Evolutionary conservation across 495 filamentous ascomycete genomes (phyloP).

Genomic region (Diplogelasinospora grovesii): DNA sequence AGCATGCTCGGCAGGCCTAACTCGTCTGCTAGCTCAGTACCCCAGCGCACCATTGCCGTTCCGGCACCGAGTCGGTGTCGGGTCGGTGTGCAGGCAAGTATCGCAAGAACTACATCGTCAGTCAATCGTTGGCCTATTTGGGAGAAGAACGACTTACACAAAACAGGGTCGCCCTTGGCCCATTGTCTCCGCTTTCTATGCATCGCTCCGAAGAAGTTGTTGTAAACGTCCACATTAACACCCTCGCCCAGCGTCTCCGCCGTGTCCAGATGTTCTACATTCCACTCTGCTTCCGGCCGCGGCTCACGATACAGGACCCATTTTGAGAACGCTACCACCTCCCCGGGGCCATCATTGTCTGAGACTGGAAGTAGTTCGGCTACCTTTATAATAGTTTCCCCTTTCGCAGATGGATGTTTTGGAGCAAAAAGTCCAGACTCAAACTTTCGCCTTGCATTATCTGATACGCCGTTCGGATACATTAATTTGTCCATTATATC

Average conservation of each 20-base stretch:
- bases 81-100: constrained; percentile 16
- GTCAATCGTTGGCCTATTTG: neutral
- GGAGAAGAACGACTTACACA: constrained; percentile 16
- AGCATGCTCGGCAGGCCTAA: constrained; percentile 17
- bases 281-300: constrained; percentile 23
- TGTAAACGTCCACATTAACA: constrained; percentile 10
- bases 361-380: constrained; percentile 18
- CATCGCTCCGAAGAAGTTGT: constrained; percentile 20
- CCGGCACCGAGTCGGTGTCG: constrained; percentile 22
- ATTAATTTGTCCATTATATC: constrained; percentile 21
- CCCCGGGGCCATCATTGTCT: constrained; percentile 6
- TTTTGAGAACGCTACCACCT: constrained; percentile 22
- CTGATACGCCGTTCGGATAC: constrained; percentile 14
- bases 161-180: constrained; percentile 18
- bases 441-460: constrained; percentile 7
- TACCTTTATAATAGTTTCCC: constrained; percentile 13
- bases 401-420: neutral
- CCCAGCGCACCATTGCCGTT: constrained; percentile 19
- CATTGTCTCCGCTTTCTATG: constrained; percentile 6
- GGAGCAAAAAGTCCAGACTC: constrained; percentile 7
- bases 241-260: constrained; percentile 20
- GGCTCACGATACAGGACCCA: constrained; percentile 17
- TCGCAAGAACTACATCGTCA: constrained; percentile 14
- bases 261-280: constrained; percentile 5
- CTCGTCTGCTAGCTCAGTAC: constrained; percentile 20